Conservation (phyloP, 2,329 filamentous ascomycete species). For the Penicillium fuscoglaucum region DNA sequence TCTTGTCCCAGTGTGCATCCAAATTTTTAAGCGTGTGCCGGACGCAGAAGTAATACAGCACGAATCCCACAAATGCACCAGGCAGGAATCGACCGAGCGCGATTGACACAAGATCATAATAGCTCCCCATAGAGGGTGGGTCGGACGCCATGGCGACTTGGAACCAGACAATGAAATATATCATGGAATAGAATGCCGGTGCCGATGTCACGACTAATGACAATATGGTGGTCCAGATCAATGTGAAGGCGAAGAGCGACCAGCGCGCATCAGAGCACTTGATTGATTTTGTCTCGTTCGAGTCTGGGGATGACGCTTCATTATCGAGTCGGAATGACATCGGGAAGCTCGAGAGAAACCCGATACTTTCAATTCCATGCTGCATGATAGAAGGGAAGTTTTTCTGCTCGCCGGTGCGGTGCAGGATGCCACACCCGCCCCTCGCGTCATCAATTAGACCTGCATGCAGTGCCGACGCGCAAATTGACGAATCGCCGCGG, state of each 20-base stretch:
- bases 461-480: conserved; percentile 60
- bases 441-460: conserved; percentile 55
- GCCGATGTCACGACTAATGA: conserved; percentile 59
- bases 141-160: conserved; percentile 62
- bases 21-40: conserved; percentile 51
- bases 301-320: conserved; percentile 23
- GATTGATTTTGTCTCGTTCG: conserved; percentile 27
- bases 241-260: conserved; percentile 57
- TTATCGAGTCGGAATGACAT: conserved; percentile 47
- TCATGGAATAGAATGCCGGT: conserved; percentile 56
- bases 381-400: conserved; percentile 48
- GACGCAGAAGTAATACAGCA: conserved; percentile 58
- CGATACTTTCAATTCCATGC: conserved; percentile 54
- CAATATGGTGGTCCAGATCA: conserved; percentile 55
- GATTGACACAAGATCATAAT: conserved; percentile 55
- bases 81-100: conserved; percentile 60
- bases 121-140: conserved; percentile 56
- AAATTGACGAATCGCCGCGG: conserved; percentile 62
- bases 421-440: conserved; percentile 59
- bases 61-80: conserved; percentile 58
- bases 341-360: conserved; percentile 59
- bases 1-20: conserved; percentile 61
- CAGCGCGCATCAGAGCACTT: conserved; percentile 59
- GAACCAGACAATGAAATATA: conserved; percentile 59
- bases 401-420: conserved; percentile 53